phyloP scores from a whole-genome alignment of 2,329 filamentous ascomycete genomes.

The Davidsoniella neocaledoniae region DNA sequence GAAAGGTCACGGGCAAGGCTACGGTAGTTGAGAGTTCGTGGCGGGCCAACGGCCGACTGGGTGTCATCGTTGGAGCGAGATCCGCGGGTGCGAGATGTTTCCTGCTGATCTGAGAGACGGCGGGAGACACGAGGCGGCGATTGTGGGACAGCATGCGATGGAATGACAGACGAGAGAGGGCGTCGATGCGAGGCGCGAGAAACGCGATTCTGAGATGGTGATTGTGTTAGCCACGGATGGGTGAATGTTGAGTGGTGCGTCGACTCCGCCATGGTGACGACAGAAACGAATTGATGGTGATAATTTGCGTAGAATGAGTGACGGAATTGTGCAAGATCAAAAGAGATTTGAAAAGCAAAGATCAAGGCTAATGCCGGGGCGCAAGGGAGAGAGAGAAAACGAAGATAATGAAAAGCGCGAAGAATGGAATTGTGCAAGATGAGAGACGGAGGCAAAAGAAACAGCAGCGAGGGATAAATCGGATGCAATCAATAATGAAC shows the following conservation, averaged over 20 bases:
- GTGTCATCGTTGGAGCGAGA: constrained; percentile 23
- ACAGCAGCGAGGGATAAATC: constrained; percentile 1
- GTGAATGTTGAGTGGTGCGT: constrained; percentile 8
- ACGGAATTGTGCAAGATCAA: background rate
- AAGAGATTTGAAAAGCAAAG: background rate
- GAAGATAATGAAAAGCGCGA: background rate
- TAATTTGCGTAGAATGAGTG: background rate
- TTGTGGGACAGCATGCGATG: constrained; percentile 27
- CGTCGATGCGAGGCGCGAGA: constrained; percentile 27
- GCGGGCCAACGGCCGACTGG: constrained; percentile 25
- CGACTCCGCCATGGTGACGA: constrained; percentile 9
- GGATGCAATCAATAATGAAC: background rate
- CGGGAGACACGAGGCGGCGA: constrained; percentile 35
- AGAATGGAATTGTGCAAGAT: background rate
- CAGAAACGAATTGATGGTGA: background rate
- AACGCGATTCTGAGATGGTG: constrained; percentile 10
- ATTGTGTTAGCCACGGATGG: constrained; percentile 11
- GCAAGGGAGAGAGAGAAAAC: background rate
- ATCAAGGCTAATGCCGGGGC: background rate
- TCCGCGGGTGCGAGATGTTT: constrained; percentile 21
- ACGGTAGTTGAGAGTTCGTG: constrained; percentile 30
- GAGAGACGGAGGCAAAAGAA: background rate
- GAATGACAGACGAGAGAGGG: constrained; percentile 35
- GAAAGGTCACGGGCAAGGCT: constrained; percentile 23
- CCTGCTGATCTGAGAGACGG: constrained; percentile 41